Conservation (phyloP, 2,329 filamentous ascomycete species). For the Xylariaceae sp. region DNA sequence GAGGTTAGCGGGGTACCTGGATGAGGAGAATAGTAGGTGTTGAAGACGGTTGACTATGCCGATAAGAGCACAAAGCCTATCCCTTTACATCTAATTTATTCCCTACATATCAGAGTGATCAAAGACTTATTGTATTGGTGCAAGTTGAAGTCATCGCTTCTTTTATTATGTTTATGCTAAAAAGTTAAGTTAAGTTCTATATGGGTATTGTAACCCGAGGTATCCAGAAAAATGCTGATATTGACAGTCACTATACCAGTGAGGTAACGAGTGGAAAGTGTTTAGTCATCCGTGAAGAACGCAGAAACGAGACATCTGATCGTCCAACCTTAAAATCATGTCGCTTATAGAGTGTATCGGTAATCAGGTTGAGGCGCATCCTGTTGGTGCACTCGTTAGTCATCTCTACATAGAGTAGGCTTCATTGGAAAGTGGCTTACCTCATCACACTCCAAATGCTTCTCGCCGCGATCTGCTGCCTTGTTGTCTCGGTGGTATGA, state of each 20-base stretch:
- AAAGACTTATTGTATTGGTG: too few relatives aligned
- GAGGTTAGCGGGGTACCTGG: constrained; percentile 29
- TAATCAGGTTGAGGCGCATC: constrained; percentile 48
- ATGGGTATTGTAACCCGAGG: constrained; percentile 15
- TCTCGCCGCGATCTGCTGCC: constrained; percentile 60
- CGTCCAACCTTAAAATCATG: too few relatives aligned
- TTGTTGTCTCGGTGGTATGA: constrained; percentile 54
- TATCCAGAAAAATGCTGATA: constrained; percentile 12
- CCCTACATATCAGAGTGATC: too few relatives aligned
- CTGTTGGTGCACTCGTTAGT: constrained; percentile 31
- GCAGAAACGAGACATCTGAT: not conserved
- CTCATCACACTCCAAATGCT: constrained; percentile 56
- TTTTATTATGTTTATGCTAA: constrained; percentile 19
- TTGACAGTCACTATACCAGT: constrained; percentile 19
- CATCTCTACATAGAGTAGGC: not conserved
- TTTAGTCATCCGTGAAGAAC: not conserved
- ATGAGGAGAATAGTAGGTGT: not conserved
- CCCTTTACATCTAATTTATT: too few relatives aligned
- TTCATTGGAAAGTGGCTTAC: constrained; percentile 47
- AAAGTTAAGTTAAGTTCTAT: constrained; percentile 14
- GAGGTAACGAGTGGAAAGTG: constrained; percentile 17
- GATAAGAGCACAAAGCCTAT: not conserved
- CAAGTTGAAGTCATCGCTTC: too few relatives aligned
- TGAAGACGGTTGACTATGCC: not conserved
- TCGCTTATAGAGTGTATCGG: constrained; percentile 50